Base-by-base conservation (phyloP, 2,329 filamentous ascomycete genomes). In the Zymoseptoria passerinii region DNA sequence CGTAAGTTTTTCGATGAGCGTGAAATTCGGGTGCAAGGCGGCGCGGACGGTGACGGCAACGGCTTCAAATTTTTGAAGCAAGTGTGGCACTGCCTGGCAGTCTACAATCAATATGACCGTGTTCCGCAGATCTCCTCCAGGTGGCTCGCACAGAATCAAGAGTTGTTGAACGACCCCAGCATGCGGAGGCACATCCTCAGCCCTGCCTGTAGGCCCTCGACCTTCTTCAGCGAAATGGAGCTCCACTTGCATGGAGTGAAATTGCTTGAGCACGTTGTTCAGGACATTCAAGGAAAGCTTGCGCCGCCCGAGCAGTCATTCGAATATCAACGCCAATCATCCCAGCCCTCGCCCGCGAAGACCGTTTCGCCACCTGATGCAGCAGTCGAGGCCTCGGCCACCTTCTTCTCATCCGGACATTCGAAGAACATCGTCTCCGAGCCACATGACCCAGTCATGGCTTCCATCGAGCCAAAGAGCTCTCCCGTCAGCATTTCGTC, bases 11-110 rank as follows among this genome's bases (percentile, higher is more conserved):
- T 73, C 58, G 59, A 50, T 55, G 63, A 66, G 8, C 48, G 55
- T 16, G 68, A 71, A 20, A 63, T 68, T 49, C 64, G 66, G 53
- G 59, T 67, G 58, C 69, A 70, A 57, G 68, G 70, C 48, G 63
- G 63, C 35, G 63, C 60, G 4, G 29, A 55, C 16, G 60, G 56
- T n/a, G 48, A 20, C 13, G 65, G 65, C 52, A 57, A 61, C 48
- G 66, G 64, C 52, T 71, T 63, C 58, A 57, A 63, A n/a, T 73
- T 73, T 53, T 64, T 73, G 54, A 72, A 72, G 63, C 67, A 72
- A 52, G 70, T 66, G 16, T 71, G 68, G 62, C 67, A 66, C 56
- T 63, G 54, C 27, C 65, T 67, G 57, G 70, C 71, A 1, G 27
- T 66, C n/a, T 71, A 62, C 58, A 73, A 73, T 53, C 55, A 64